Conservation (phyloP, 441 rosid species). For the Manihot esculenta region DNA sequence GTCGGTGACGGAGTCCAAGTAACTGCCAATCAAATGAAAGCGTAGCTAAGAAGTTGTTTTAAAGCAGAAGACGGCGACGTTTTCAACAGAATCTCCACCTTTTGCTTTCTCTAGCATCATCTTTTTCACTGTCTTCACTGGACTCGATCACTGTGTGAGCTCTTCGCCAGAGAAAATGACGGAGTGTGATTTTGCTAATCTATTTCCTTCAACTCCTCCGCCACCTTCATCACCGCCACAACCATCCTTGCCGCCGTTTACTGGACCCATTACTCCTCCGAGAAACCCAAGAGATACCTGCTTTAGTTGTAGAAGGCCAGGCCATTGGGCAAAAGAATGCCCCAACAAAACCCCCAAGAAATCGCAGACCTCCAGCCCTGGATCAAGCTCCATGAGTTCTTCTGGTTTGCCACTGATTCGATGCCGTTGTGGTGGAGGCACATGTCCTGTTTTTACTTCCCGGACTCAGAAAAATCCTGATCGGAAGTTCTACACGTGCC, state of each 20-base stretch:
- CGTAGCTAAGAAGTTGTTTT: not conserved
- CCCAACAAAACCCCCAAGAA: slow-evolving; percentile 26
- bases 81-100: no score
- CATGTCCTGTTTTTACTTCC: slow-evolving; percentile 29
- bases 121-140: no score
- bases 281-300: slow-evolving; percentile 19
- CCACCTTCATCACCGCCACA: not conserved
- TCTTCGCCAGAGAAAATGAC: not conserved
- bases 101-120: no score
- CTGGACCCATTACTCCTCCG: not conserved
- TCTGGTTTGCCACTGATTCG: slow-evolving; percentile 32
- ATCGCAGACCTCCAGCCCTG: slow-evolving; percentile 9
- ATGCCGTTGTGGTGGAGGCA: slow-evolving; percentile 35
- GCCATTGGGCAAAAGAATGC: slow-evolving; percentile 48
- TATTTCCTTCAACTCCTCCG: not conserved
- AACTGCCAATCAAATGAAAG: not conserved
- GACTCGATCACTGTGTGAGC: no score
- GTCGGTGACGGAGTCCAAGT: not conserved
- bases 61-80: no score
- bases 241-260: not conserved
- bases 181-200: not conserved
- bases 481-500: slow-evolving; percentile 39
- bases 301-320: slow-evolving; percentile 31
- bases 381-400: not conserved
- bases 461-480: slow-evolving; percentile 25